phyloP scores from a whole-genome alignment of 2,329 filamentous ascomycete genomes.

The Penicillium glabrum region DNA sequence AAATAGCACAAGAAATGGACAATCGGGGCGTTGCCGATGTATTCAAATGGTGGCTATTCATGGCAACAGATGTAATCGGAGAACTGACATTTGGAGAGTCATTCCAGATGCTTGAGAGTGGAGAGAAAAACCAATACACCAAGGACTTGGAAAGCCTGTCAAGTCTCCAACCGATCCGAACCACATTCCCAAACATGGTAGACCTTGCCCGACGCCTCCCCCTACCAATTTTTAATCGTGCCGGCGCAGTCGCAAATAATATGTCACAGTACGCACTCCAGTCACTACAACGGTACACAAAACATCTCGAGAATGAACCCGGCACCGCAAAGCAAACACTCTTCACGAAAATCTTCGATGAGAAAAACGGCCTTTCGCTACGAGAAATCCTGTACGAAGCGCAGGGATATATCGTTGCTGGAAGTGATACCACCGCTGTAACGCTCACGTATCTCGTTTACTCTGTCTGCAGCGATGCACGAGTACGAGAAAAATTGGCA shows the following conservation, averaged over 20 bases:
- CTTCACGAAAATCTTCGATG: slow-evolving; percentile 29
- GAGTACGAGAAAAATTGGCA: slow-evolving; percentile 17
- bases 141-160: slow-evolving; percentile 34
- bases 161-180: slow-evolving; percentile 17
- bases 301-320: background rate
- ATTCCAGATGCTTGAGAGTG: slow-evolving; percentile 53
- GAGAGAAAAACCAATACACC: slow-evolving; percentile 48
- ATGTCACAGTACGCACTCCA: slow-evolving; percentile 23
- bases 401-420: slow-evolving; percentile 49
- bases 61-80: slow-evolving; percentile 56
- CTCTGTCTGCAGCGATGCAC: slow-evolving; percentile 19
- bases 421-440: slow-evolving; percentile 54
- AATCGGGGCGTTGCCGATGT: slow-evolving; percentile 44
- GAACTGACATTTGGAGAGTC: slow-evolving; percentile 58
- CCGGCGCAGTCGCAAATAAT: slow-evolving; percentile 18
- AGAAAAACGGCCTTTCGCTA: slow-evolving; percentile 25
- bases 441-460: slow-evolving; percentile 48
- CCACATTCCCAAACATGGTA: slow-evolving; percentile 26
- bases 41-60: slow-evolving; percentile 56
- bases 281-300: slow-evolving; percentile 16
- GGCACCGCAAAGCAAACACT: slow-evolving; percentile 16
- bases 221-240: slow-evolving; percentile 21
- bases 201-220: slow-evolving; percentile 22
- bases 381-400: slow-evolving; percentile 44
- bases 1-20: slow-evolving; percentile 49